These are phyloP conservation scores for Didymella pomorum DNA, from an alignment of 2,329 filamentous ascomycete species.

Conservation along the genomic window DNA sequence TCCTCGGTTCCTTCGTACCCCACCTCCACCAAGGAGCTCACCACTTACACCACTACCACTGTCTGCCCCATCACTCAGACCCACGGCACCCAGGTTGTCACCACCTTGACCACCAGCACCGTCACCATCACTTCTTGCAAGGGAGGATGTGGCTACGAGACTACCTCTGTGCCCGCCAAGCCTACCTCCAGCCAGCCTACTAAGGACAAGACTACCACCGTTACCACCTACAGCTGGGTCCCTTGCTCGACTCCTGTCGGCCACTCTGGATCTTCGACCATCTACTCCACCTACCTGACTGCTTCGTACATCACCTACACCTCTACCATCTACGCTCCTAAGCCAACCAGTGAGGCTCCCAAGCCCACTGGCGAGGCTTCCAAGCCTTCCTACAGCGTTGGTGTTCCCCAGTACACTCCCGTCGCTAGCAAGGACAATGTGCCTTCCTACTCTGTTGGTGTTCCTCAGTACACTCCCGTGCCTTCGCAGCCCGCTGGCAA, in stretches of 20 bases:
- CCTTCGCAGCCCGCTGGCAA: neutral
- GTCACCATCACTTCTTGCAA: constrained; percentile 51
- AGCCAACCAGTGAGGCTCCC: no score
- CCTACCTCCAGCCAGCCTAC: constrained; percentile 19
- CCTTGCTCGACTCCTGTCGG: constrained; percentile 50
- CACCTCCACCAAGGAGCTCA: constrained; percentile 34
- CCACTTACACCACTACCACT: constrained; percentile 36
- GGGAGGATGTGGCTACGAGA: constrained; percentile 38
- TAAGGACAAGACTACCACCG: constrained; percentile 36
- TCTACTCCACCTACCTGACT: constrained; percentile 53
- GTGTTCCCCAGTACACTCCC: constrained; percentile 15
- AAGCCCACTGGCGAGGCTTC: no score
- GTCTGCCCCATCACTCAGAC: constrained; percentile 33
- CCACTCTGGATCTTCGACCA: constrained; percentile 37
- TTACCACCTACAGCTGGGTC: constrained; percentile 48
- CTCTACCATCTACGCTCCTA: constrained; percentile 36
- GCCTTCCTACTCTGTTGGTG: constrained; percentile 25
- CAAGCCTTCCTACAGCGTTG: constrained; percentile 2
- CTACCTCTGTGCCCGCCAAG: constrained; percentile 13
- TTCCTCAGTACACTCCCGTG: constrained; percentile 15
- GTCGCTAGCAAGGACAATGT: neutral
- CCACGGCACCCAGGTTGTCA: constrained; percentile 27
- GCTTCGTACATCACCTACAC: constrained; percentile 43
- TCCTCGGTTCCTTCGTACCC: constrained; percentile 6
- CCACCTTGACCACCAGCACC: constrained; percentile 47